Evolutionary conservation across 1,139 yeast genomes (phyloP).

Genomic region (Blastobotrys proliferans): DNA sequence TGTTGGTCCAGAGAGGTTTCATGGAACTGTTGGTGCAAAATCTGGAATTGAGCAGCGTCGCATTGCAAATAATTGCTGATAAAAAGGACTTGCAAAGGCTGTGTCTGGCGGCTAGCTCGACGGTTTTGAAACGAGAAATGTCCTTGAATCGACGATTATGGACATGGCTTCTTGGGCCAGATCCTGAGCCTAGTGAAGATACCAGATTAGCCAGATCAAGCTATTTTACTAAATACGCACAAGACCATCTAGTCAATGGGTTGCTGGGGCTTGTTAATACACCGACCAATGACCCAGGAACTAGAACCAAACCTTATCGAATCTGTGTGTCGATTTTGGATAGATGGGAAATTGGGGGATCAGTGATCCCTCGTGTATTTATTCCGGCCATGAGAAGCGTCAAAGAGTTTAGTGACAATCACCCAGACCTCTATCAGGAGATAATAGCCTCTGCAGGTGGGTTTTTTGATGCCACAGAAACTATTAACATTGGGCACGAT

Average conservation of each 20-base stretch:
- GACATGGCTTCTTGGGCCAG: slow-evolving; percentile 88
- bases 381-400: slow-evolving; percentile 52
- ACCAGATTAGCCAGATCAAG: slow-evolving; percentile 36
- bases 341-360: slow-evolving; percentile 86
- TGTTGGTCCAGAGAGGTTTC: slow-evolving; percentile 83
- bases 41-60: slow-evolving; percentile 59
- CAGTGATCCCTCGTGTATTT: slow-evolving; percentile 65
- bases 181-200: slow-evolving; percentile 32
- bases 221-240: slow-evolving; percentile 59
- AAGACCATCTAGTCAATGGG: slow-evolving; percentile 45
- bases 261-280: slow-evolving; percentile 44
- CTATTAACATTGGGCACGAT: slow-evolving; percentile 70
- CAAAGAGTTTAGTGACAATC: slow-evolving; percentile 19
- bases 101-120: slow-evolving; percentile 58
- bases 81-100: slow-evolving; percentile 54
- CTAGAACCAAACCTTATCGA: slow-evolving; percentile 51
- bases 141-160: slow-evolving; percentile 87
- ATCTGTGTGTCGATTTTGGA: slow-evolving; percentile 76
- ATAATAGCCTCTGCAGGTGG: slow-evolving; percentile 56
- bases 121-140: slow-evolving; percentile 83
- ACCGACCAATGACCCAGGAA: slow-evolving; percentile 28
- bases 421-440: slow-evolving; percentile 34
- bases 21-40: slow-evolving; percentile 72
- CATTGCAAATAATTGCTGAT: slow-evolving; percentile 47
- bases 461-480: slow-evolving; percentile 83